These are phyloP conservation scores for Aspergillus persii DNA, from an alignment of 2,329 filamentous ascomycete genomes.

Conservation along the genomic window DNA sequence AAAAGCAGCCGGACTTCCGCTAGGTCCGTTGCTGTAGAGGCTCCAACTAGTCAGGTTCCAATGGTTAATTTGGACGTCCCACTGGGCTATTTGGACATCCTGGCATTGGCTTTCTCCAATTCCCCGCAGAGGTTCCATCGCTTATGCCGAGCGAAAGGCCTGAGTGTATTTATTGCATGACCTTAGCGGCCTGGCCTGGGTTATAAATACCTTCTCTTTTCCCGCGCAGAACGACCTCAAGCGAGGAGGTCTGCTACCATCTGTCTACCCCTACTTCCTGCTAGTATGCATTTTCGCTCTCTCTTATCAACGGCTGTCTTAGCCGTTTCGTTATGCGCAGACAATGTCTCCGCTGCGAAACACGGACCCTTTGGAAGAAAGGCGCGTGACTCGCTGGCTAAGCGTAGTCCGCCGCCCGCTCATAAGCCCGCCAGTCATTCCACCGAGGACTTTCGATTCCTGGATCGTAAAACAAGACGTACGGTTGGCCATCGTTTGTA, in stretches of 20 bases:
- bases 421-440: conserved; percentile 12
- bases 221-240: background rate
- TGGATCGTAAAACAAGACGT: conserved; percentile 27
- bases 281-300: conserved; percentile 26
- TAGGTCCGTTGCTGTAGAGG: background rate
- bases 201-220: background rate
- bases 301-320: conserved; percentile 24
- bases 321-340: conserved; percentile 21
- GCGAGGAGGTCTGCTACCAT: background rate
- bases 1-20: background rate
- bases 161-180: background rate
- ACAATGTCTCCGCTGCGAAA: conserved; percentile 17
- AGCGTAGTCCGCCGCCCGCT: conserved; percentile 14
- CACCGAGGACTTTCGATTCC: conserved; percentile 25
- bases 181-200: background rate
- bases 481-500: conserved; percentile 3
- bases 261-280: background rate
- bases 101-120: background rate
- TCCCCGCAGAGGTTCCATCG: background rate
- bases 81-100: background rate
- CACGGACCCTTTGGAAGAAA: conserved; percentile 28
- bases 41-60: background rate
- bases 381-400: conserved; percentile 23
- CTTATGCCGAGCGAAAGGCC: background rate
- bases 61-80: background rate